A percentile compares a stretch with the other conserved stretches of the same genome.
Conservation (phyloP, 345 rosid species). For the Gossypioides kirkii region DNA sequence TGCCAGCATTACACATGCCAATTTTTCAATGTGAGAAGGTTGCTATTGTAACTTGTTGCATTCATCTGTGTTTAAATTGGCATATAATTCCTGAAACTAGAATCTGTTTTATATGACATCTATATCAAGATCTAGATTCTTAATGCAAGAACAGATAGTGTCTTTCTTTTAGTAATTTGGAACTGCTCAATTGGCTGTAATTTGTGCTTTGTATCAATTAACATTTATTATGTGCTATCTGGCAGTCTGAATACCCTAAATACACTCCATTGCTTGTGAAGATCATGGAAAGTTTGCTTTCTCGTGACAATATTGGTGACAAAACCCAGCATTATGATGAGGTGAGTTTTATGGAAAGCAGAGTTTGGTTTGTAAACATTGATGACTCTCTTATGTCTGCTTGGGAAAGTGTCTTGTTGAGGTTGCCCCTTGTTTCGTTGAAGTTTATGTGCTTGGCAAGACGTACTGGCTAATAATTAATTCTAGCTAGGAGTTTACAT, state of each 20-base stretch:
- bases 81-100: neutral
- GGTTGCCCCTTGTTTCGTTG: neutral
- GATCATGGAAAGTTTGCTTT: constrained; percentile 76
- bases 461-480: neutral
- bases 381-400: neutral
- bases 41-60: neutral
- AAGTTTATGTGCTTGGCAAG: neutral
- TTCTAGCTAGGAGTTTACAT: constrained; percentile 1
- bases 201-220: constrained; percentile 19
- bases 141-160: neutral
- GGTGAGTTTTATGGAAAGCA: constrained; percentile 36
- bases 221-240: constrained; percentile 22
- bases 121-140: constrained; percentile 1
- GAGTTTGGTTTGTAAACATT: neutral
- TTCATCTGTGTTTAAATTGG: neutral
- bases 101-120: neutral
- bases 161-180: constrained; percentile 1
- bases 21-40: neutral
- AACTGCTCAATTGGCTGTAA: constrained; percentile 11
- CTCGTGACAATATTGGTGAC: constrained; percentile 56
- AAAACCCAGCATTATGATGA: constrained; percentile 54
- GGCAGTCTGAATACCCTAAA: constrained; percentile 79
- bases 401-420: neutral
- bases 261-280: constrained; percentile 76
- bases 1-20: neutral